Evolutionary conservation across 2,329 filamentous ascomycete genomes (phyloP).

Genomic region (Hypoxylon sp.): DNA sequence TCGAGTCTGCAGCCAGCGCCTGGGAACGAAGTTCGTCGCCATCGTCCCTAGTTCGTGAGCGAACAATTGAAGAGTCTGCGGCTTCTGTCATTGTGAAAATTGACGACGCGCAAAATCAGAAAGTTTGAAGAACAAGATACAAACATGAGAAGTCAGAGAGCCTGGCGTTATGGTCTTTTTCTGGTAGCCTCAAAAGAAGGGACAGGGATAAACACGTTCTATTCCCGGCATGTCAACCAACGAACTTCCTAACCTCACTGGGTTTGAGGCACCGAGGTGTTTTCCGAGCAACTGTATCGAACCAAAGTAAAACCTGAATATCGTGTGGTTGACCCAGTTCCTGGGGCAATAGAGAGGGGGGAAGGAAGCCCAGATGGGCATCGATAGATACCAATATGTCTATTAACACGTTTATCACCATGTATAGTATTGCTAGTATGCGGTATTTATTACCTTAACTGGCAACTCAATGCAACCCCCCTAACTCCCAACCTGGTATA

Average conservation of each 20-base stretch:
- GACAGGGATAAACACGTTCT: slow-evolving; percentile 12
- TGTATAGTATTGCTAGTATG: slow-evolving; percentile 9
- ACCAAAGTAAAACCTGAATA: slow-evolving; percentile 5
- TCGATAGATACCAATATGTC: slow-evolving; percentile 17
- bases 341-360: slow-evolving; percentile 22
- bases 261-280: slow-evolving; percentile 7
- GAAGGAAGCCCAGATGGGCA: slow-evolving; percentile 9
- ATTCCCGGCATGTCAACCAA: slow-evolving; percentile 2
- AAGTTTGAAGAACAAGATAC: slow-evolving; percentile 16
- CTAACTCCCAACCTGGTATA: slow-evolving; percentile 7
- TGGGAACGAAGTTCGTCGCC: slow-evolving; percentile 42
- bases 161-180: slow-evolving; percentile 20
- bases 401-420: slow-evolving; percentile 18
- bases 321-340: slow-evolving; percentile 13
- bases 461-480: slow-evolving; percentile 18
- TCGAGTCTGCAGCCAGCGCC: slow-evolving; percentile 39
- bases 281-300: slow-evolving; percentile 6
- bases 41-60: slow-evolving; percentile 19
- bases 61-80: slow-evolving; percentile 12
- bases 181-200: slow-evolving; percentile 9
- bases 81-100: slow-evolving; percentile 16
- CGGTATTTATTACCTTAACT: slow-evolving; percentile 21
- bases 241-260: not conserved
- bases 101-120: not conserved
- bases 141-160: slow-evolving; percentile 1